Evolutionary conservation across 208 protist species (phyloP).

Genomic region (Strigomonas culicis): DNA sequence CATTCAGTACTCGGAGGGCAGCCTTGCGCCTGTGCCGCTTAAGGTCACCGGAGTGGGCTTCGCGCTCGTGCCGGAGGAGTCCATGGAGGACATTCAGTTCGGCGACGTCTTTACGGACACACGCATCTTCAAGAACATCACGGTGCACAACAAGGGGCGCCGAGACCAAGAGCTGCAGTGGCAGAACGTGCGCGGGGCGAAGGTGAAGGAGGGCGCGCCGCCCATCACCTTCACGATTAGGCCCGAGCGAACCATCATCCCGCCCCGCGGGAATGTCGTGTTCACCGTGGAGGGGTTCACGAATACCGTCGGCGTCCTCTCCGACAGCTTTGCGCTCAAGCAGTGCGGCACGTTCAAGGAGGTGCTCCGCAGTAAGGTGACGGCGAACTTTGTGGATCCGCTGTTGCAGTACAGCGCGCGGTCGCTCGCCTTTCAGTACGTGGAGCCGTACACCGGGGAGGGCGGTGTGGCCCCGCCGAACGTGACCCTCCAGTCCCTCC

Average conservation of each 20-base stretch:
- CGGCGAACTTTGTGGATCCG: slow-evolving; percentile 83
- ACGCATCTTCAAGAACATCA: slow-evolving; percentile 38
- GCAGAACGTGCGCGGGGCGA: slow-evolving; percentile 58
- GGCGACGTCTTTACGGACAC: slow-evolving; percentile 89
- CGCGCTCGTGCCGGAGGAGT: slow-evolving; percentile 67
- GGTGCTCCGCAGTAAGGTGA: slow-evolving; percentile 66
- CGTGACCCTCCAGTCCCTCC: slow-evolving; percentile 63
- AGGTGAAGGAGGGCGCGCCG: slow-evolving; percentile 62
- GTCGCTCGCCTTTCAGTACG: slow-evolving; percentile 82
- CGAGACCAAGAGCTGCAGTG: slow-evolving; percentile 89
- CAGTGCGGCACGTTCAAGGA: slow-evolving; percentile 73
- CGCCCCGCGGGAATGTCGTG: slow-evolving; percentile 27
- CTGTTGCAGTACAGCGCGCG: slow-evolving; percentile 75
- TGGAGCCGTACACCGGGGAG: slow-evolving; percentile 28
- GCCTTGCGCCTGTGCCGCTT: slow-evolving; percentile 44
- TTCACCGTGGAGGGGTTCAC: slow-evolving; percentile 70
- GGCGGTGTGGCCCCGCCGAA: background rate
- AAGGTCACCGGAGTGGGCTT: slow-evolving; percentile 87
- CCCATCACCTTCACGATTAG: slow-evolving; percentile 73
- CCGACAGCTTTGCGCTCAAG: slow-evolving; percentile 84
- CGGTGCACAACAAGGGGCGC: slow-evolving; percentile 88
- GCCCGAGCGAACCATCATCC: slow-evolving; percentile 80
- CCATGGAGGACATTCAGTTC: slow-evolving; percentile 68
- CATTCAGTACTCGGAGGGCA: slow-evolving; percentile 45
- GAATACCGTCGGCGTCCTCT: slow-evolving; percentile 42